phyloP scores from a whole-genome alignment of 2,329 filamentous ascomycete species.

The Tolypocladium endophyticum region DNA sequence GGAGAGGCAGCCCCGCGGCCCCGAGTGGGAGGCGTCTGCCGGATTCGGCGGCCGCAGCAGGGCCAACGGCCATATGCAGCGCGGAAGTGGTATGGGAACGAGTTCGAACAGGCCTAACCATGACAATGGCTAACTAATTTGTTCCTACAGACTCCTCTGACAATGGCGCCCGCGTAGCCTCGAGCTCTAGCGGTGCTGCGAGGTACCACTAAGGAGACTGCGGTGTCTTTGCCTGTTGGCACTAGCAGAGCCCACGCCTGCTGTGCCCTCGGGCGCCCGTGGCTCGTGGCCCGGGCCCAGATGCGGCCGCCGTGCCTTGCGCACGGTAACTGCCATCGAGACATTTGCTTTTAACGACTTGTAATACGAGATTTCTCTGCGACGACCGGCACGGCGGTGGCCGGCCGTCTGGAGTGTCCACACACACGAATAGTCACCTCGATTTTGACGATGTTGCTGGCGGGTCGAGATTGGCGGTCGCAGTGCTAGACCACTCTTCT shows the following conservation, averaged over 20 bases:
- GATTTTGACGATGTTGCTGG: slow-evolving; percentile 1
- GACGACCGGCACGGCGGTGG: background rate
- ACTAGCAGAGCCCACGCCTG: background rate
- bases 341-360: slow-evolving; percentile 24
- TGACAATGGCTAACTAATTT: slow-evolving; percentile 7
- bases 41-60: slow-evolving; percentile 45
- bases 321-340: slow-evolving; percentile 3
- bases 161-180: slow-evolving; percentile 26
- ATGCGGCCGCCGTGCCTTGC: background rate
- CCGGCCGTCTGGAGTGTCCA: background rate
- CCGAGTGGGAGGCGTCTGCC: slow-evolving; percentile 46
- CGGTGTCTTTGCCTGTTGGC: background rate
- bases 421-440: background rate
- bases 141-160: slow-evolving; percentile 29
- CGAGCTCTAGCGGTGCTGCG: slow-evolving; percentile 21
- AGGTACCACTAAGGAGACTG: slow-evolving; percentile 22
- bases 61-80: slow-evolving; percentile 49
- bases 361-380: slow-evolving; percentile 21
- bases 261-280: background rate
- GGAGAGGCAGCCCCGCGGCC: slow-evolving; percentile 54
- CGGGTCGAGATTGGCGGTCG: slow-evolving; percentile 6
- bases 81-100: slow-evolving; percentile 46
- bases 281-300: background rate
- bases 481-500: slow-evolving; percentile 5
- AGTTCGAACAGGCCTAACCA: background rate